Evolutionary conservation across 768 basidiomycete genomes (phyloP).

Genomic region (Chalciporus sphaerocephalus): DNA sequence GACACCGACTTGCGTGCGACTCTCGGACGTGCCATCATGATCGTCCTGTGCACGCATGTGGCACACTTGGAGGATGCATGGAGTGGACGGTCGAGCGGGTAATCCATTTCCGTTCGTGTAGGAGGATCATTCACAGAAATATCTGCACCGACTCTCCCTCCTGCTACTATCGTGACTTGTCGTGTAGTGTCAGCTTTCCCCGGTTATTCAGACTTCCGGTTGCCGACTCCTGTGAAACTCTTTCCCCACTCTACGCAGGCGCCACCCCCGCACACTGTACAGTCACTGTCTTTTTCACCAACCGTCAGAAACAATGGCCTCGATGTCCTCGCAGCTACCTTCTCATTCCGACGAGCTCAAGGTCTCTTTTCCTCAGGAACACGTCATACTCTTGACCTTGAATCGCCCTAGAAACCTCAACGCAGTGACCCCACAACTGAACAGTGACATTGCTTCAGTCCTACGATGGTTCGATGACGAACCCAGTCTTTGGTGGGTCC

Average conservation of each 20-base stretch:
- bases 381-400: slow-evolving; percentile 51
- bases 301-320: slow-evolving; percentile 2
- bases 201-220: background rate
- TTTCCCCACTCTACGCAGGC: slow-evolving; percentile 4
- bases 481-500: slow-evolving; percentile 63
- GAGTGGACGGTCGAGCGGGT: slow-evolving; percentile 4
- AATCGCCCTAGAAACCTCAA: slow-evolving; percentile 73
- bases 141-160: too few relatives aligned
- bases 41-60: background rate
- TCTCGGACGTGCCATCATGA: slow-evolving; percentile 23
- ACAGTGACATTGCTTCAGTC: slow-evolving; percentile 45
- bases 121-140: background rate
- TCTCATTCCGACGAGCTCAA: slow-evolving; percentile 35
- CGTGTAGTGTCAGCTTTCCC: background rate
- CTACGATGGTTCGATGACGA: slow-evolving; percentile 76
- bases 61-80: background rate
- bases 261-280: background rate
- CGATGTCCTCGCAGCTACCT: slow-evolving; percentile 13
- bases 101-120: slow-evolving; percentile 11
- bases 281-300: background rate
- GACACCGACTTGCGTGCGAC: too few relatives aligned
- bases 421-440: slow-evolving; percentile 63
- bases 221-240: slow-evolving; percentile 7
- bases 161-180: background rate
- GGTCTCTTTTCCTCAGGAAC: slow-evolving; percentile 43